phyloP scores from a whole-genome alignment of 805 yeast species.

The Blastobotrys attinorum region DNA sequence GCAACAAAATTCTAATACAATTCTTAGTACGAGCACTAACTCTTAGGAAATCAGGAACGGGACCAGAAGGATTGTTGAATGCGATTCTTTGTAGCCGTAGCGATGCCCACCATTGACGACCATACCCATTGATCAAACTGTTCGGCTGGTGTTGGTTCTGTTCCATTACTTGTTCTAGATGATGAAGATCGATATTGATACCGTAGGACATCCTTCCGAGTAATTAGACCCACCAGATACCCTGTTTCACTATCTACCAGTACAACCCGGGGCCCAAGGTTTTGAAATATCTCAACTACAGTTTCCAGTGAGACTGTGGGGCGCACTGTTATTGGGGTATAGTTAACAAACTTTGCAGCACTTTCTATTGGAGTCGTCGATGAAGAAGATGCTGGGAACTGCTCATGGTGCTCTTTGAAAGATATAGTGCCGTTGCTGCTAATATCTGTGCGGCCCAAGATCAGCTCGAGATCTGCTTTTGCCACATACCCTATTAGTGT shows the following conservation, averaged over 20 bases:
- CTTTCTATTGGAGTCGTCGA: not conserved
- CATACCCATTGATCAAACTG: not conserved
- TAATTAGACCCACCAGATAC: constrained; percentile 60
- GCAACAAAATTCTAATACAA: too few species aligned
- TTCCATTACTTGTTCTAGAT: not conserved
- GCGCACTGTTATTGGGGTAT: constrained; percentile 56
- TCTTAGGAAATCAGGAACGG: too few species aligned
- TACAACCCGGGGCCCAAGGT: constrained; percentile 72
- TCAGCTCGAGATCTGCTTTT: constrained; percentile 21
- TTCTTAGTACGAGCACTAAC: too few species aligned
- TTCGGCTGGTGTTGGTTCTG: not conserved
- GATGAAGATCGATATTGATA: constrained; percentile 22
- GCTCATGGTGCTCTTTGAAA: too few species aligned
- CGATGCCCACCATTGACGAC: not conserved
- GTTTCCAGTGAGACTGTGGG: constrained; percentile 49
- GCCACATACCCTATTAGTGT: constrained; percentile 29
- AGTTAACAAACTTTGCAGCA: constrained; percentile 16
- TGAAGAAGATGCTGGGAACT: not conserved
- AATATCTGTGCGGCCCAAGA: constrained; percentile 6
- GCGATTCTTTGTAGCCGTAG: not conserved
- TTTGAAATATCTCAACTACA: constrained; percentile 59
- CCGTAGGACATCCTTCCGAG: constrained; percentile 73
- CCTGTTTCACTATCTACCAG: constrained; percentile 55
- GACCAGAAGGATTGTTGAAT: not conserved
- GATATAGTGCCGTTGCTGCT: not conserved